Evolutionary conservation across 768 basidiomycete genomes (phyloP).

Genomic region (Agaricus subrufescens): DNA sequence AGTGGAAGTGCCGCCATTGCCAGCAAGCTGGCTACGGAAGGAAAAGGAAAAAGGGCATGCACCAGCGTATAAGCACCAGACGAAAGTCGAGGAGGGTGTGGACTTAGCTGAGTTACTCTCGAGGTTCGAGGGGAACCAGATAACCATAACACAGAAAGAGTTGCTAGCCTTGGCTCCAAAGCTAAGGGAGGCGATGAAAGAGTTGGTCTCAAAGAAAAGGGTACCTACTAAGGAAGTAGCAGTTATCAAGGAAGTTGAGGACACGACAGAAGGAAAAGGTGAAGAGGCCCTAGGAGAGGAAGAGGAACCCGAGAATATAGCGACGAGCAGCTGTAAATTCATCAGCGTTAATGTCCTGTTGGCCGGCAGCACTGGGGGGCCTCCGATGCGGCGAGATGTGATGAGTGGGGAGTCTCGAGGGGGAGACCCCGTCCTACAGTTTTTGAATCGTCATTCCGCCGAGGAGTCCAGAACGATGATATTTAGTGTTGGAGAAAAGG

Average conservation of each 20-base stretch:
- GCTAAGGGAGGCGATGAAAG: background rate
- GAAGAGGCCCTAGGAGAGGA: too few relatives aligned
- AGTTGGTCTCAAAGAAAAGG: background rate
- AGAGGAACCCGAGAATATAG: too few relatives aligned
- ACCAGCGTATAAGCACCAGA: background rate
- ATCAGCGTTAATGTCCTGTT: too few relatives aligned
- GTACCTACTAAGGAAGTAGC: background rate
- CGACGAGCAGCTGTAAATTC: too few relatives aligned
- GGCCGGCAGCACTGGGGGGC: too few relatives aligned
- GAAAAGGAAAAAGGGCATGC: background rate
- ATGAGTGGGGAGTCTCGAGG: too few relatives aligned
- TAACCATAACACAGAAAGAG: background rate
- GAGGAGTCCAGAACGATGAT: too few relatives aligned
- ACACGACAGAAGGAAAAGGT: too few relatives aligned
- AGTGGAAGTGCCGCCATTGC: background rate
- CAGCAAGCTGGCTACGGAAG: background rate
- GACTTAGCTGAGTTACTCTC: background rate
- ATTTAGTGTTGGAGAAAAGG: too few relatives aligned
- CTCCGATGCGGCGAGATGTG: too few relatives aligned
- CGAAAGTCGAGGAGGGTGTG: background rate
- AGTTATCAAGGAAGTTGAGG: background rate
- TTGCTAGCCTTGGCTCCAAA: background rate
- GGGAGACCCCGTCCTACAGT: too few relatives aligned
- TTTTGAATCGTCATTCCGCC: too few relatives aligned
- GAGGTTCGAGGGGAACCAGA: background rate